A percentile compares a stretch with the other conserved stretches of the same genome.
Conservation (phyloP, 225 moss, liverwort and hornwort genomes). For the Pseudisothecium myosuroides region DNA sequence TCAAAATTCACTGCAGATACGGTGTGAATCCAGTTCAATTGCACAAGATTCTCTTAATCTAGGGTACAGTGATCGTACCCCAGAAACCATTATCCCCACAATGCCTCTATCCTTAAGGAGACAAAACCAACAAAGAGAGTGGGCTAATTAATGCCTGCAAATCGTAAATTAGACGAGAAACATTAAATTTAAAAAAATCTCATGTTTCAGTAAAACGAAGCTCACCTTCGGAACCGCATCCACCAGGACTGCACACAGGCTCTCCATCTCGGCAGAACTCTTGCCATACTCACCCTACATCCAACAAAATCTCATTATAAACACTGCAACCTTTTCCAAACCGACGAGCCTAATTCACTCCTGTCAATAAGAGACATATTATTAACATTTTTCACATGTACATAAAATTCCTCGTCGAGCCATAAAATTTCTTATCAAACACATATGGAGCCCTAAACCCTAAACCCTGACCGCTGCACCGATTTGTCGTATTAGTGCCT, state of each 20-base stretch:
- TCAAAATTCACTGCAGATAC: background rate
- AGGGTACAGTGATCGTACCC: background rate
- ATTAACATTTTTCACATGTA: background rate
- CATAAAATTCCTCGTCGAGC: background rate
- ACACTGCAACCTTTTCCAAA: background rate
- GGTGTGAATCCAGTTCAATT: background rate
- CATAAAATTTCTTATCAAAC: background rate
- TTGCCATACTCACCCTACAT: conserved; percentile 30
- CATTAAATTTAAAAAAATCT: background rate
- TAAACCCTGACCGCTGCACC: background rate
- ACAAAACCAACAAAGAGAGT: background rate
- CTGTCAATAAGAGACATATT: background rate
- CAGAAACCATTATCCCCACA: background rate
- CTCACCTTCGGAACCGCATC: conserved; percentile 47
- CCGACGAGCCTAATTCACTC: background rate
- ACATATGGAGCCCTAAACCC: background rate
- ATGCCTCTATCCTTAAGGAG: background rate
- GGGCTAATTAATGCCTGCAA: background rate
- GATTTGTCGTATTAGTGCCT: background rate
- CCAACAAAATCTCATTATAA: background rate
- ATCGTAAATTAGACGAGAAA: background rate
- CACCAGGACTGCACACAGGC: conserved; percentile 29
- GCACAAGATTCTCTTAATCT: background rate
- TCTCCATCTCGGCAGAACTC: conserved; percentile 29
- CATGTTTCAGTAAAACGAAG: background rate